phyloP scores from a whole-genome alignment of 2,329 filamentous ascomycete genomes.

The Macrophomina pseudophaseolina region DNA sequence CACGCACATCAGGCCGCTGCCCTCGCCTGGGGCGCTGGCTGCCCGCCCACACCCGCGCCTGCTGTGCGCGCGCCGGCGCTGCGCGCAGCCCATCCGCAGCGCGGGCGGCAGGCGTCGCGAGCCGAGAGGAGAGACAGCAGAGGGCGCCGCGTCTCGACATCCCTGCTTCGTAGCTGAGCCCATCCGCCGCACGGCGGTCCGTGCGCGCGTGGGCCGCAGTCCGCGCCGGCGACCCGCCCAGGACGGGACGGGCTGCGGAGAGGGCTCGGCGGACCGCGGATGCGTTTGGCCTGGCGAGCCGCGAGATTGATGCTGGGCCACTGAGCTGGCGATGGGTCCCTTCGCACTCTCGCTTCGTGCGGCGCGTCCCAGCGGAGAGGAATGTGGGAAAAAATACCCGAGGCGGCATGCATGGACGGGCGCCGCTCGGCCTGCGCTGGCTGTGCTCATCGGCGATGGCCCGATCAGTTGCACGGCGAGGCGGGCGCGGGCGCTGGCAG shows the following conservation, averaged over 20 bases:
- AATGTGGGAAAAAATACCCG: slow-evolving; percentile 10
- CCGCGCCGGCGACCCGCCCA: slow-evolving; percentile 15
- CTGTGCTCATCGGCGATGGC: slow-evolving; percentile 18
- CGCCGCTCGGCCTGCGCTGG: not conserved
- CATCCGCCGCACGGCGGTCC: slow-evolving; percentile 1
- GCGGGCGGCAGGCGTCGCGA: slow-evolving; percentile 7
- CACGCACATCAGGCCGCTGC: not conserved
- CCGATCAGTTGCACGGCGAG: slow-evolving; percentile 9
- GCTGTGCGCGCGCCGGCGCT: slow-evolving; percentile 4
- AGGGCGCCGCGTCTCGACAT: slow-evolving; percentile 19
- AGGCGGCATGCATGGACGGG: not conserved
- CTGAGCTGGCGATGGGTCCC: slow-evolving; percentile 4
- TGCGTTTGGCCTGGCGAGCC: slow-evolving; percentile 15
- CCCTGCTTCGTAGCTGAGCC: slow-evolving; percentile 15
- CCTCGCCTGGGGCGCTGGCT: not conserved
- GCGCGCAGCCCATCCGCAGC: not conserved
- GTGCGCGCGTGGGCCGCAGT: slow-evolving; percentile 11
- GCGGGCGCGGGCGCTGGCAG: slow-evolving; percentile 4
- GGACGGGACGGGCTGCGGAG: slow-evolving; percentile 23
- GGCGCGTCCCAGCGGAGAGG: slow-evolving; percentile 13
- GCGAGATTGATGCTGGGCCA: slow-evolving; percentile 11
- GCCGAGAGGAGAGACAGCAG: slow-evolving; percentile 22
- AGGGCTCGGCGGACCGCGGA: slow-evolving; percentile 13
- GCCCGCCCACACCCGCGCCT: slow-evolving; percentile 6
- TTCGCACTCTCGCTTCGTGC: slow-evolving; percentile 18